phyloP scores from a whole-genome alignment of 371 early-diverging fungal species.

The Mortierella sp. region DNA sequence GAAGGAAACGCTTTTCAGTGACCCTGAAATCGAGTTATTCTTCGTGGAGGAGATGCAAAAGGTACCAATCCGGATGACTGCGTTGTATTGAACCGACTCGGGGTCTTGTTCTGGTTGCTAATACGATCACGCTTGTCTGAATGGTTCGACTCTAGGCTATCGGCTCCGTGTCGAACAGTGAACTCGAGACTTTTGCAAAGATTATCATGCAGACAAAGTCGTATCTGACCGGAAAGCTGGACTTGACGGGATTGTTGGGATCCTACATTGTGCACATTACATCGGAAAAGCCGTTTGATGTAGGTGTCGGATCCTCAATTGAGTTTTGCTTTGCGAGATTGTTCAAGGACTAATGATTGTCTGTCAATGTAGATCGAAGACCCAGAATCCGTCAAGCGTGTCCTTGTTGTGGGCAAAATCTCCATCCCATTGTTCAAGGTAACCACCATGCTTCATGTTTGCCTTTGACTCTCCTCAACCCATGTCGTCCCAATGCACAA shows the following conservation, averaged over 20 bases:
- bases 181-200: constrained; percentile 37
- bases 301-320: constrained; percentile 9
- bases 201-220: constrained; percentile 45
- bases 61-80: constrained; percentile 9
- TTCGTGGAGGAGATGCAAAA: constrained; percentile 47
- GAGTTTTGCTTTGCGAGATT: not conserved
- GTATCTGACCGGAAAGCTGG: constrained; percentile 30
- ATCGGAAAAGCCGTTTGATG: constrained; percentile 35
- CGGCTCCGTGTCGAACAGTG: constrained; percentile 32
- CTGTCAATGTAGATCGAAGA: constrained; percentile 15
- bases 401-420: constrained; percentile 35
- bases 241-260: constrained; percentile 22
- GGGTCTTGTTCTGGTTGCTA: too few relatives aligned
- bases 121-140: not conserved
- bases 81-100: too few relatives aligned
- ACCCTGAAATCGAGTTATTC: constrained; percentile 44
- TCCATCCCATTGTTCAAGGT: constrained; percentile 48
- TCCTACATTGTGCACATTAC: constrained; percentile 33
- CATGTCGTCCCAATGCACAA: too few relatives aligned
- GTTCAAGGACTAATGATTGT: not conserved
- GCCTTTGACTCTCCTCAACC: too few relatives aligned
- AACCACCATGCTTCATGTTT: not conserved
- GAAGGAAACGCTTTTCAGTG: constrained; percentile 24
- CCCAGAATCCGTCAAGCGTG: constrained; percentile 34
- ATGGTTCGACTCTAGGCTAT: constrained; percentile 16